Evolutionary conservation across 129 eudicot genomes (phyloP).

Genomic region (Lactuca sativa): DNA sequence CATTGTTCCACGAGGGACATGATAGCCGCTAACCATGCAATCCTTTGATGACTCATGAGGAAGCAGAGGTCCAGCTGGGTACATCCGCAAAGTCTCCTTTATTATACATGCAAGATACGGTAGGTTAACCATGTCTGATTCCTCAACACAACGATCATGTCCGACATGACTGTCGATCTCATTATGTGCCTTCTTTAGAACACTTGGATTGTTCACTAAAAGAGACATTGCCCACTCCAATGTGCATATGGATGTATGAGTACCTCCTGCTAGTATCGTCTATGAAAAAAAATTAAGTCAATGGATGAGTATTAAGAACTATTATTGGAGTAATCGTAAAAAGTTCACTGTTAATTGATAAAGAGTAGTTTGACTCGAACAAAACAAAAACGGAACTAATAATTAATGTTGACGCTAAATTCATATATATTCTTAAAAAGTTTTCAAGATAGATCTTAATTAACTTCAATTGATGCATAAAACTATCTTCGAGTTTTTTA

Average conservation of each 20-base stretch:
- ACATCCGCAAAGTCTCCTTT: slow-evolving; percentile 52
- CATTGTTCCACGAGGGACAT: slow-evolving; percentile 40
- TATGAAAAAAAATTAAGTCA: neutral
- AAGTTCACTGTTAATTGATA: no score
- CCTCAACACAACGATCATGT: slow-evolving; percentile 32
- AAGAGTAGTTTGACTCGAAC: no score
- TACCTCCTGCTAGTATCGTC: slow-evolving; percentile 34
- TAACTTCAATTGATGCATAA: no score
- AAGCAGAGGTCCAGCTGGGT: slow-evolving; percentile 45
- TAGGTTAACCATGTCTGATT: slow-evolving; percentile 41
- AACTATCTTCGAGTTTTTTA: no score
- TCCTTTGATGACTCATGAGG: slow-evolving; percentile 56
- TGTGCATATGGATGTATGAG: slow-evolving; percentile 39
- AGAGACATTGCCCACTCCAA: slow-evolving; percentile 57
- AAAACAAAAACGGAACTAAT: no score
- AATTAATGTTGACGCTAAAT: no score
- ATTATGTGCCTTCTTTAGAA: slow-evolving; percentile 37
- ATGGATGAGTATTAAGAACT: neutral
- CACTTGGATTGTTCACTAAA: slow-evolving; percentile 43
- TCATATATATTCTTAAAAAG: no score
- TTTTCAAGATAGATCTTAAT: no score
- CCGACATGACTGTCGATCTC: slow-evolving; percentile 45
- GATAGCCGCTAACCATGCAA: slow-evolving; percentile 38
- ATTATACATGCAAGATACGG: slow-evolving; percentile 56
- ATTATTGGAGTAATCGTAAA: no score